Conservation (phyloP, 306 rosid species). For the Cicer arietinum region DNA sequence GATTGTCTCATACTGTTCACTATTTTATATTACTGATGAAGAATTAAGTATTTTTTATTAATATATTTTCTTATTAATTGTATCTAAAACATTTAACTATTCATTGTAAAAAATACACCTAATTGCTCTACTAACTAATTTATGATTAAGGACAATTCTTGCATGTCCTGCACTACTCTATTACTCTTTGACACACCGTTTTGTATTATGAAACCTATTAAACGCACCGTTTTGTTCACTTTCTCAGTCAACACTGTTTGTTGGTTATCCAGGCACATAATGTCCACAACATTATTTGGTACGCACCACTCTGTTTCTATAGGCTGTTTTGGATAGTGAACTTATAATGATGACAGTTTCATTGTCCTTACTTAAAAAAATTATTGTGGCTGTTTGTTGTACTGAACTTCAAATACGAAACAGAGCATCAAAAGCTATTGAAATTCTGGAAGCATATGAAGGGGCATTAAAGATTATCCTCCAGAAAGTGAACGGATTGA, state of each 20-base stretch:
- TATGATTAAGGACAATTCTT: background rate
- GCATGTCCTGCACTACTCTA: constrained; percentile 42
- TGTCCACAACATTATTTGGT: constrained; percentile 40
- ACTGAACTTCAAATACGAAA: no score
- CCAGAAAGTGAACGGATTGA: constrained; percentile 66
- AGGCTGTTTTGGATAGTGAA: constrained; percentile 37
- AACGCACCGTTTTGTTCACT: constrained; percentile 54
- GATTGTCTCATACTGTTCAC: no score
- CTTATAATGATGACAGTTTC: constrained; percentile 51
- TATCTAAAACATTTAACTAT: no score
- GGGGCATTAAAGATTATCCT: no score
- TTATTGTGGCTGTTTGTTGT: no score
- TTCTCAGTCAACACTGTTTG: constrained; percentile 47
- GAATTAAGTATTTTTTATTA: no score
- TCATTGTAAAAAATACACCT: no score
- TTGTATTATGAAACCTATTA: constrained; percentile 43
- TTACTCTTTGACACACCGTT: constrained; percentile 50
- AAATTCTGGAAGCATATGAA: no score
- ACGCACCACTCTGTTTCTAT: constrained; percentile 23
- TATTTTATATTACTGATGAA: no score
- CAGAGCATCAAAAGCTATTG: no score
- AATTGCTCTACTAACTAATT: no score
- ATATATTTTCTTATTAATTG: no score
- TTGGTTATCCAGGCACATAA: constrained; percentile 50
- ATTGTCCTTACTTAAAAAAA: constrained; percentile 39